These are phyloP conservation scores for Corchorus capsularis DNA, from an alignment of 345 rosid species.

Conservation along the genomic window DNA sequence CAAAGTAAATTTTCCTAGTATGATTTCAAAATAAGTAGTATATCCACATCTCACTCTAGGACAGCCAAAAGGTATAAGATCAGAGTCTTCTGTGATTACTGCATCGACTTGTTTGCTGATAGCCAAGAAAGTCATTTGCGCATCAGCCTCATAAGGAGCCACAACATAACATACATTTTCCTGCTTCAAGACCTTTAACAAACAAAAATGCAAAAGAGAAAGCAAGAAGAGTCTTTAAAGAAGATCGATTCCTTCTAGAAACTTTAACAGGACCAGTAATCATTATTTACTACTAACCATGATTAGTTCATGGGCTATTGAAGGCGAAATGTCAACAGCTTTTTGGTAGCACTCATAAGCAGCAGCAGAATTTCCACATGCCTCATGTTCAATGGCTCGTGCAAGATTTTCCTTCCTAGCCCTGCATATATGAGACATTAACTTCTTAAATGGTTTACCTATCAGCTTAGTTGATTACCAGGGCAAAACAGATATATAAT, in stretches of 20 bases:
- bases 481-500: not conserved
- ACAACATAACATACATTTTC: slow-evolving; percentile 74
- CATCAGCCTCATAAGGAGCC: slow-evolving; percentile 99
- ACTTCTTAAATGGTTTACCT: not conserved
- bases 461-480: not conserved
- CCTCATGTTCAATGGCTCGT: slow-evolving; percentile 83
- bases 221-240: slow-evolving; percentile 4
- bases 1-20: slow-evolving; percentile 6
- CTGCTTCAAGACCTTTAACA: slow-evolving; percentile 68
- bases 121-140: slow-evolving; percentile 96
- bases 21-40: slow-evolving; percentile 16
- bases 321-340: slow-evolving; percentile 96
- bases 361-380: slow-evolving; percentile 77
- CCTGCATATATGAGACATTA: slow-evolving; percentile 38
- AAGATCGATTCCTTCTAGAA: slow-evolving; percentile 8
- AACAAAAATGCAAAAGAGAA: slow-evolving; percentile 31
- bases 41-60: slow-evolving; percentile 65
- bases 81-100: slow-evolving; percentile 94
- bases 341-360: slow-evolving; percentile 92
- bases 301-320: slow-evolving; percentile 79
- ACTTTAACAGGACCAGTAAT: not conserved
- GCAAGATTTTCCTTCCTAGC: slow-evolving; percentile 82
- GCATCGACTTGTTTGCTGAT: slow-evolving; percentile 80
- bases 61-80: slow-evolving; percentile 97
- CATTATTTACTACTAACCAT: slow-evolving; percentile 46